A percentile compares a stretch with the other conserved stretches of the same genome.
Evolutionary conservation across 768 basidiomycete species (phyloP).

Genomic region (Crepidotus variabilis): DNA sequence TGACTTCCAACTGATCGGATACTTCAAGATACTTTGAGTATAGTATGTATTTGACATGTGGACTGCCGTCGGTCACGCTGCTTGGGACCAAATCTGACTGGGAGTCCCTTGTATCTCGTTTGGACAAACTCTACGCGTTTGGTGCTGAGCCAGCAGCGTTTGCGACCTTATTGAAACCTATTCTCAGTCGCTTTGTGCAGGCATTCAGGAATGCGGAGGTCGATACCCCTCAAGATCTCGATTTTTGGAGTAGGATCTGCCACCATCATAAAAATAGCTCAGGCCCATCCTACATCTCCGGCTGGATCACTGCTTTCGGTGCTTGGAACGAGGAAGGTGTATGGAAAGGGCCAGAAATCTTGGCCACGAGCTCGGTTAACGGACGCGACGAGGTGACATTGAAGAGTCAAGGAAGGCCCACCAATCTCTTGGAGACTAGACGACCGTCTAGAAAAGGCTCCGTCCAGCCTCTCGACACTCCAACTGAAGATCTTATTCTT

Average conservation of each 20-base stretch:
- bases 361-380: neutral
- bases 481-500: neutral
- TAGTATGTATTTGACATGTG: neutral
- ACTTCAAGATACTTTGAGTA: conserved; percentile 10
- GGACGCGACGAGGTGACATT: neutral
- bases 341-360: neutral
- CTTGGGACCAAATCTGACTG: conserved; percentile 14
- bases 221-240: neutral
- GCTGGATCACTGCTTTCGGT: conserved; percentile 39
- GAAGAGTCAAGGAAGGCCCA: neutral
- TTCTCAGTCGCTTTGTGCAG: conserved; percentile 14
- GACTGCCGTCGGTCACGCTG: conserved; percentile 13
- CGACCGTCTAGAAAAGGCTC: no score
- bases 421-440: no score
- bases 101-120: conserved; percentile 11
- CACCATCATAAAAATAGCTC: conserved; percentile 10
- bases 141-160: conserved; percentile 18
- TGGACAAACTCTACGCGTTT: conserved; percentile 18
- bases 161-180: conserved; percentile 17
- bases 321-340: conserved; percentile 22
- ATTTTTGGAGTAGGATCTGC: conserved; percentile 33
- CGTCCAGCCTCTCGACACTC: neutral
- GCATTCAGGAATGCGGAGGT: conserved; percentile 11
- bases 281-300: conserved; percentile 26
- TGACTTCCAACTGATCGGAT: neutral